Conservation (phyloP, 1,284 basidiomycete genomes). For the Cryptococcus floricola region DNA sequence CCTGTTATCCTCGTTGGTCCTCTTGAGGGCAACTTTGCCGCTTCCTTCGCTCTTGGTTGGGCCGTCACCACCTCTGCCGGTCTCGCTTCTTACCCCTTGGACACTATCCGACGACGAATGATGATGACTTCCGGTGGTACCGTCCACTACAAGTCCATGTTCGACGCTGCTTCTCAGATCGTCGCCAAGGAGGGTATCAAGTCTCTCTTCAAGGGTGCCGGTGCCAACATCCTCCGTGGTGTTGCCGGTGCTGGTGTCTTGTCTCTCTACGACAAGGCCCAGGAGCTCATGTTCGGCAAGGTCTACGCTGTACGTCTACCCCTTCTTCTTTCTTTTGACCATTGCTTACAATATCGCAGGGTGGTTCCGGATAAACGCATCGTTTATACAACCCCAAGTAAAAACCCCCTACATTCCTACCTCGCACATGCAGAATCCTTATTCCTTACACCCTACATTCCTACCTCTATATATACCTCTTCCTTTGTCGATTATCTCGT, state of each 20-base stretch:
- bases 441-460: slow-evolving; percentile 3
- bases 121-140: slow-evolving; percentile 68
- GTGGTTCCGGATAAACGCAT: slow-evolving; percentile 44
- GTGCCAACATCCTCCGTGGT: slow-evolving; percentile 60
- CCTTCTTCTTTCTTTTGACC: background rate
- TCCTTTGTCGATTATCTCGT: background rate
- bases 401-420: slow-evolving; percentile 1
- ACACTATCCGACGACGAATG: slow-evolving; percentile 63
- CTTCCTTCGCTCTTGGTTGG: slow-evolving; percentile 62
- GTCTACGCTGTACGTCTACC: slow-evolving; percentile 67
- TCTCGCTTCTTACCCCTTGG: slow-evolving; percentile 63
- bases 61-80: slow-evolving; percentile 58
- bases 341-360: slow-evolving; percentile 14
- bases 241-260: slow-evolving; percentile 70
- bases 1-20: slow-evolving; percentile 57
- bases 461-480: slow-evolving; percentile 3
- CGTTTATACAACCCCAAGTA: slow-evolving; percentile 6
- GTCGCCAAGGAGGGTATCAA: slow-evolving; percentile 58
- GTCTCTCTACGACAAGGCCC: slow-evolving; percentile 64
- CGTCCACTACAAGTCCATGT: slow-evolving; percentile 55
- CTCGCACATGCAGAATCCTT: slow-evolving; percentile 13
- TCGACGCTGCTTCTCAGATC: slow-evolving; percentile 63
- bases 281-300: slow-evolving; percentile 77
- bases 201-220: slow-evolving; percentile 60
- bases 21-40: slow-evolving; percentile 61